phyloP scores from a whole-genome alignment of 306 rosid genomes.

The Casuarina equisetifolia region DNA sequence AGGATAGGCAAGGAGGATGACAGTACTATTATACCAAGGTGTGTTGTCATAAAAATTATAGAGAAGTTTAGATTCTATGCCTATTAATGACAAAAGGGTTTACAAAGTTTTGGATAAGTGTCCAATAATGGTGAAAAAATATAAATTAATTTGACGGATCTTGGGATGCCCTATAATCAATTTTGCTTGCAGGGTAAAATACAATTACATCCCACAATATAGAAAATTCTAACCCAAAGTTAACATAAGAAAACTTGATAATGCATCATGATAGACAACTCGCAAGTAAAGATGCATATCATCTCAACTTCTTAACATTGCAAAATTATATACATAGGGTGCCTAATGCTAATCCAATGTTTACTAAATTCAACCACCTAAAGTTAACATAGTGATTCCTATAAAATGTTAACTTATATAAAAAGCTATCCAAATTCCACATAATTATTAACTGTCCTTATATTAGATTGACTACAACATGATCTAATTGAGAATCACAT shows the following conservation, averaged over 20 bases:
- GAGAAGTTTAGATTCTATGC: too few relatives aligned
- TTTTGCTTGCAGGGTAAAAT: background rate
- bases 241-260: background rate
- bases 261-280: background rate
- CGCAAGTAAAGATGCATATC: background rate
- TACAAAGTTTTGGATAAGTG: too few relatives aligned
- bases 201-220: background rate
- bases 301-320: background rate
- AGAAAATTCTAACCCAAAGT: background rate
- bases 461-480: constrained; percentile 1
- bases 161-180: background rate
- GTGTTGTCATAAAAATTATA: too few relatives aligned
- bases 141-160: background rate
- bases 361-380: background rate
- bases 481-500: constrained; percentile 12
- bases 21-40: too few relatives aligned
- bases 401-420: background rate
- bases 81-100: too few relatives aligned
- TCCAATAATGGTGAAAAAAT: too few relatives aligned
- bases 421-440: background rate
- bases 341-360: background rate
- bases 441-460: background rate
- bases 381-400: background rate
- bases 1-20: too few relatives aligned
- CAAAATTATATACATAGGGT: background rate